A percentile compares a stretch with the other conserved stretches of the same genome.
Evolutionary conservation across 2,329 filamentous ascomycete species (phyloP).

Genomic region (Orbilia brochopaga): DNA sequence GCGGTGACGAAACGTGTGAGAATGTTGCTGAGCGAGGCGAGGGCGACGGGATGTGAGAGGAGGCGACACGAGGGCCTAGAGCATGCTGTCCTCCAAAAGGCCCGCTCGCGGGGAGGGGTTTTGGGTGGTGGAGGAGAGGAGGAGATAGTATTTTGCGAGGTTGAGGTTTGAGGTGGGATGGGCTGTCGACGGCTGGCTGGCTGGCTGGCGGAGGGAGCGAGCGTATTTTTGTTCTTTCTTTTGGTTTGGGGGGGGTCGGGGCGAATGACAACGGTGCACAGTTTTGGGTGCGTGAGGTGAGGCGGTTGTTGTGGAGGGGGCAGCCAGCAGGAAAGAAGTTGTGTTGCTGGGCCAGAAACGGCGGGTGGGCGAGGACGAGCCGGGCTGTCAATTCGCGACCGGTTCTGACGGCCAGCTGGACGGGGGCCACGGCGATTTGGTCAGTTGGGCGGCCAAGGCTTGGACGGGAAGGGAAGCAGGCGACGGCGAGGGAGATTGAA

Average conservation of each 20-base stretch:
- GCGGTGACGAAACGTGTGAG: conserved; percentile 38
- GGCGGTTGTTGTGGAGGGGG: conserved; percentile 10
- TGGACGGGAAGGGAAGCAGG: neutral
- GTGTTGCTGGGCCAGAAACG: conserved; percentile 4
- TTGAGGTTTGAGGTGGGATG: neutral
- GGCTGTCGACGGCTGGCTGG: no score
- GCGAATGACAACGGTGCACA: no score
- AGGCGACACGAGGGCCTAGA: conserved; percentile 25
- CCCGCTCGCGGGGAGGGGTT: conserved; percentile 14
- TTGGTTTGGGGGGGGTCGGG: no score
- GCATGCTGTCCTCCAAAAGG: conserved; percentile 45
- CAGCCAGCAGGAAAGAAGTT: neutral
- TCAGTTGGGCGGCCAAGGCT: neutral
- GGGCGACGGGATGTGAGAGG: no score
- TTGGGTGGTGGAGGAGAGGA: neutral
- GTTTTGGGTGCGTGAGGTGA: neutral
- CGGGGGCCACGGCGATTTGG: no score
- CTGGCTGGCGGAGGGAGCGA: neutral
- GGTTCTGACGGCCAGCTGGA: neutral
- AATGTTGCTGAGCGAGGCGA: conserved; percentile 1
- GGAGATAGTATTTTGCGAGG: conserved; percentile 1
- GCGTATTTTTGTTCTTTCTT: neutral
- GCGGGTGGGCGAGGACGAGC: neutral
- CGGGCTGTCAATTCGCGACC: conserved; percentile 10
- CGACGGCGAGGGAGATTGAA: neutral